Base-by-base conservation (phyloP, 768 basidiomycete genomes). In the Lepiota subincarnata region DNA sequence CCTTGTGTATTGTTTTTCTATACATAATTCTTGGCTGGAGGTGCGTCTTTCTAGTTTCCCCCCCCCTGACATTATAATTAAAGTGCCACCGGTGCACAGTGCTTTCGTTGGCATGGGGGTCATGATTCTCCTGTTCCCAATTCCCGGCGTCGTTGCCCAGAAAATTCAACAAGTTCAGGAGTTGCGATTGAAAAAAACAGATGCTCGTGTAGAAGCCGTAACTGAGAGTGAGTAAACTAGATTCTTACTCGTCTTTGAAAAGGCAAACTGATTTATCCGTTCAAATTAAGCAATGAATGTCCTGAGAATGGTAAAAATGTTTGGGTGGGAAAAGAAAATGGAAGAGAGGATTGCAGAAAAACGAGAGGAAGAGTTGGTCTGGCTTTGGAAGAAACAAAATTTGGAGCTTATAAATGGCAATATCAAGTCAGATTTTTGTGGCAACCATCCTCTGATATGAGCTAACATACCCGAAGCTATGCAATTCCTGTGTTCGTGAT, bases 231-330 rank as follows among this genome's bases (percentile, higher is more conserved):
- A 59, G 59, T 73, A 57, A 6, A 12, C 31, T 31, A 11, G 19
- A 26, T 24, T 22, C 31, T 24, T 24, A 24, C 16, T 24, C 34
- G 34, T 19, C n/a, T 24, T 22, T 37, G n/a, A 19, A 16, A 44
- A 34, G 12, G 16, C 18, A 24, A 36, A 19, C 68, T 68, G 31
- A 31, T 31, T 37, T 40, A n/a, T 46, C 6, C 24, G n/a, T 19
- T 37, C 70, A 38, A 66, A 39, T 38, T 6, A 48, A 81, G 81
- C 73, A 2, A 73, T 83, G 66, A 76, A 74, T 54, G 76, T 81
- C 16, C 62, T 86, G 10, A 77, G 84, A 16, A 86, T 87, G 81
- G 71, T 86, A 60, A 89, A 89, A 66, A 68, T 88, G 36, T 87
- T 89, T 59, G 87, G 75, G 13, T 79, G 87, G 76, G 76, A 84